Percentiles rank a stretch among this genome's conserved stretches.
Conservation (phyloP, 768 basidiomycete genomes). For the Cystobasidium tubakii region DNA sequence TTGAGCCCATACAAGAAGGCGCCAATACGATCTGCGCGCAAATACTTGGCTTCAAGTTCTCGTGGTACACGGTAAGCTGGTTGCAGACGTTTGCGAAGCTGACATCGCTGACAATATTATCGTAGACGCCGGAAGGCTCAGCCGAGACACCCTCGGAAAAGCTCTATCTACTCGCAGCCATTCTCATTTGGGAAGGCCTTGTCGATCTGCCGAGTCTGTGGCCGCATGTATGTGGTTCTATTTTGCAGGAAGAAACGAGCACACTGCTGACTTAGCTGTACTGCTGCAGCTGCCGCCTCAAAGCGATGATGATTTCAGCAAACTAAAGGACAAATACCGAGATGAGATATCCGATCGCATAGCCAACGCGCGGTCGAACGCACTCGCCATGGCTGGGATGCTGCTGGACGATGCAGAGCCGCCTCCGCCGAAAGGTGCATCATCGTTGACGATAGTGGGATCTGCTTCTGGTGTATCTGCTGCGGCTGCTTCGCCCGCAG, state of each 20-base stretch:
- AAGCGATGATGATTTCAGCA: conserved; percentile 68
- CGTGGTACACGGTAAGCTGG: conserved; percentile 69
- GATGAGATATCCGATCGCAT: conserved; percentile 60
- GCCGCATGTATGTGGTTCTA: conserved; percentile 64
- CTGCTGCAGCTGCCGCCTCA: conserved; percentile 60
- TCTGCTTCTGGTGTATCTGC: conserved; percentile 1
- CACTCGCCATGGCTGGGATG: conserved; percentile 78
- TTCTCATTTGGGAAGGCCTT: conserved; percentile 84
- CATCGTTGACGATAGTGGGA: conserved; percentile 9
- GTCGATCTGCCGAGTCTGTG: conserved; percentile 81
- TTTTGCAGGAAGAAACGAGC: too few species aligned
- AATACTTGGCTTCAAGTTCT: conserved; percentile 96
- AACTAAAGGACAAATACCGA: conserved; percentile 62
- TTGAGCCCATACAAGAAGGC: conserved; percentile 42
- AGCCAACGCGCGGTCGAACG: conserved; percentile 57
- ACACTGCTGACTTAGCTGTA: too few species aligned
- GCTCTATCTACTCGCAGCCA: conserved; percentile 72
- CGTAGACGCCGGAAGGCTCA: conserved; percentile 31
- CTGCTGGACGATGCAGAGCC: conserved; percentile 49
- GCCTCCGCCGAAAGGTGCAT: conserved; percentile 18
- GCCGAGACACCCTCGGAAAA: conserved; percentile 63
- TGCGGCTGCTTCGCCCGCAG: neutral
- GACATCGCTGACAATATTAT: neutral
- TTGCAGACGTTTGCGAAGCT: conserved; percentile 8
- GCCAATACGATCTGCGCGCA: conserved; percentile 56